These are phyloP conservation scores for Gnomoniopsis smithogilvyi DNA, from an alignment of 2,329 filamentous ascomycete species.

Conservation along the genomic window DNA sequence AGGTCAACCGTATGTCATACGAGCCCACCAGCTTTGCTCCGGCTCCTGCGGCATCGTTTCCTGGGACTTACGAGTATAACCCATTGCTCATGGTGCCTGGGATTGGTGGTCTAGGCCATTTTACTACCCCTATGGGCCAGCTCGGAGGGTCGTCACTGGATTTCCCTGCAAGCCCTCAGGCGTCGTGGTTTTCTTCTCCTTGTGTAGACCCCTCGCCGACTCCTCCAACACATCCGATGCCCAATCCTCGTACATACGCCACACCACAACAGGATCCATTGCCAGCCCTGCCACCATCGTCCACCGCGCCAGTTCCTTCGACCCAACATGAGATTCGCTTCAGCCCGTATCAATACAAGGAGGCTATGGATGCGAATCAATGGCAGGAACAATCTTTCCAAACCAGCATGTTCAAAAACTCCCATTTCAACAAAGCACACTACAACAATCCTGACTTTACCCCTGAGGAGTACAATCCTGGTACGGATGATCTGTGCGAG, in stretches of 20 bases:
- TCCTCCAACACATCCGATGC: slow-evolving; percentile 5
- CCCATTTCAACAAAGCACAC: slow-evolving; percentile 64
- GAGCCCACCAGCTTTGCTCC: slow-evolving; percentile 6
- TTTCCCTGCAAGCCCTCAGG: slow-evolving; percentile 29
- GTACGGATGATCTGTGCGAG: slow-evolving; percentile 29
- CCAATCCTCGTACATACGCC: neutral
- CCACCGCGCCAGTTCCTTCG: slow-evolving; percentile 26
- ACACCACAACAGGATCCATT: slow-evolving; percentile 18
- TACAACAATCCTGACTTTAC: slow-evolving; percentile 64
- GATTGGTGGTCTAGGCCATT: slow-evolving; percentile 28
- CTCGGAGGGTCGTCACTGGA: slow-evolving; percentile 24
- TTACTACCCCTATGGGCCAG: slow-evolving; percentile 16
- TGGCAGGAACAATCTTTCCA: slow-evolving; percentile 44
- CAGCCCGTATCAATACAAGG: slow-evolving; percentile 50
- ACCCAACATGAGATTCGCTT: slow-evolving; percentile 44
- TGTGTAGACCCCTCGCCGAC: slow-evolving; percentile 29
- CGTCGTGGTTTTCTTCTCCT: slow-evolving; percentile 35
- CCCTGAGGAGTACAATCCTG: slow-evolving; percentile 49
- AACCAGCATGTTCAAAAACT: slow-evolving; percentile 63
- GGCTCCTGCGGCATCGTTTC: neutral
- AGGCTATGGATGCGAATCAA: slow-evolving; percentile 26
- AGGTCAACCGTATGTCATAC: slow-evolving; percentile 50
- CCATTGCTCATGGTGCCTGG: slow-evolving; percentile 46
- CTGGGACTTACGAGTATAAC: slow-evolving; percentile 37
- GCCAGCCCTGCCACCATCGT: slow-evolving; percentile 28